Evolutionary conservation across 257 asterid species (phyloP).

Genomic region (Gardenia jasminoides): DNA sequence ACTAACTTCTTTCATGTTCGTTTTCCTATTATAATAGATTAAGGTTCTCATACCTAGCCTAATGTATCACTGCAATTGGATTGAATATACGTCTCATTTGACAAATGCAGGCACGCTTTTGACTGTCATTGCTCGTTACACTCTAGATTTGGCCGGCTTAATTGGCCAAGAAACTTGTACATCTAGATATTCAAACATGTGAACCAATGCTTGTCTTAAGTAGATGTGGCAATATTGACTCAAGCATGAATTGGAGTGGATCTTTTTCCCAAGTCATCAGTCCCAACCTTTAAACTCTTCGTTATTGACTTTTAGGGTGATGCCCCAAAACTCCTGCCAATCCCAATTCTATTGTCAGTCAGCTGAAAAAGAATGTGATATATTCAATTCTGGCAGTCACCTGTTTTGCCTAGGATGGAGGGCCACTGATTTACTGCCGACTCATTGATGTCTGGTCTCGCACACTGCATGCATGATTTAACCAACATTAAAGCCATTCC

Average conservation of each 20-base stretch:
- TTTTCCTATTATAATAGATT: not conserved
- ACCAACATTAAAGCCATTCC: not conserved
- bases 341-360: not conserved
- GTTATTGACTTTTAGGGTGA: conserved; percentile 4
- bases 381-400: not conserved
- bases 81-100: not conserved
- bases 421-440: not conserved
- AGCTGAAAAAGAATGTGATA: not conserved
- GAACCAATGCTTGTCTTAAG: not conserved
- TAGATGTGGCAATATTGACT: conserved; percentile 19
- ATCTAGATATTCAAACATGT: not conserved
- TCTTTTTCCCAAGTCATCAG: not conserved
- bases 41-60: not conserved
- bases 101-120: conserved; percentile 2
- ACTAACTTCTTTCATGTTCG: not conserved
- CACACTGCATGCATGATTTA: not conserved
- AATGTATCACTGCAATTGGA: not conserved
- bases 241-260: not conserved
- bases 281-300: not conserved
- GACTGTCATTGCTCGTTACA: not conserved
- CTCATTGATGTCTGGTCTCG: not conserved
- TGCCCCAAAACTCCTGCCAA: conserved; percentile 3
- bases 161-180: not conserved
- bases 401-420: not conserved
- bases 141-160: conserved; percentile 13